Percentiles rank a stretch among this genome's conserved stretches.
These are phyloP conservation scores for Termitomyces sp. DNA, from an alignment of 768 basidiomycete genomes.

Conservation along the genomic window DNA sequence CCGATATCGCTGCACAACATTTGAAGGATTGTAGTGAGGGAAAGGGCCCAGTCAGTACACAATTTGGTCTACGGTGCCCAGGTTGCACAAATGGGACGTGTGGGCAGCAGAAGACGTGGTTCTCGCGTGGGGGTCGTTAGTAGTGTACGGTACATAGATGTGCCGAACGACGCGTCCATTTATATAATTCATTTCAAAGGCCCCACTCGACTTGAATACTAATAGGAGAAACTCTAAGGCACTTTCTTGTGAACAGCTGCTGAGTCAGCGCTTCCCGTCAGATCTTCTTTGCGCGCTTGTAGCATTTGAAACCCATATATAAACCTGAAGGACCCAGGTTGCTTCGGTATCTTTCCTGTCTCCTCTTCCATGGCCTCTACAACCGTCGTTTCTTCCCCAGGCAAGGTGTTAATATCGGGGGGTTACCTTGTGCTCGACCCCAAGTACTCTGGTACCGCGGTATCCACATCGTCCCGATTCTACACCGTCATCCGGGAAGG, in stretches of 20 bases:
- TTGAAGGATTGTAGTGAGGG: slow-evolving; percentile 60
- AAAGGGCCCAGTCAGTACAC: slow-evolving; percentile 66
- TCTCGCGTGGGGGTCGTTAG: slow-evolving; percentile 69
- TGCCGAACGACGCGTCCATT: background rate
- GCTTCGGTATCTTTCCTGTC: slow-evolving; percentile 1
- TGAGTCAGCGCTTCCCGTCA: slow-evolving; percentile 12
- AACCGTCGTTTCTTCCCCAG: slow-evolving; percentile 86
- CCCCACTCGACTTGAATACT: too few species aligned
- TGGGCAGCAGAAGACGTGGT: slow-evolving; percentile 84
- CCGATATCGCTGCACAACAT: slow-evolving; percentile 85
- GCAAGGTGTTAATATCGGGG: slow-evolving; percentile 93
- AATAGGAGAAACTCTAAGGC: too few species aligned
- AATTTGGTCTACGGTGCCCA: slow-evolving; percentile 87
- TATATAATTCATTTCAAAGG: slow-evolving; percentile 1
- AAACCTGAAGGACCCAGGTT: slow-evolving; percentile 1
- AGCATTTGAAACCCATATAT: slow-evolving; percentile 10
- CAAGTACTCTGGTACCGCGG: slow-evolving; percentile 78
- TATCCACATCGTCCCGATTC: slow-evolving; percentile 93
- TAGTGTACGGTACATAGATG: slow-evolving; percentile 11
- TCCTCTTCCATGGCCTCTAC: slow-evolving; percentile 36
- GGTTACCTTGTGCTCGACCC: slow-evolving; percentile 97
- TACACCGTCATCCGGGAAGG: slow-evolving; percentile 68
- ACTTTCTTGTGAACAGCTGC: background rate
- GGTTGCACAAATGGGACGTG: slow-evolving; percentile 91
- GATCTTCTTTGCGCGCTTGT: slow-evolving; percentile 9